These are phyloP conservation scores for Diplodia seriata DNA, from an alignment of 2,329 filamentous ascomycete genomes.

Conservation along the genomic window DNA sequence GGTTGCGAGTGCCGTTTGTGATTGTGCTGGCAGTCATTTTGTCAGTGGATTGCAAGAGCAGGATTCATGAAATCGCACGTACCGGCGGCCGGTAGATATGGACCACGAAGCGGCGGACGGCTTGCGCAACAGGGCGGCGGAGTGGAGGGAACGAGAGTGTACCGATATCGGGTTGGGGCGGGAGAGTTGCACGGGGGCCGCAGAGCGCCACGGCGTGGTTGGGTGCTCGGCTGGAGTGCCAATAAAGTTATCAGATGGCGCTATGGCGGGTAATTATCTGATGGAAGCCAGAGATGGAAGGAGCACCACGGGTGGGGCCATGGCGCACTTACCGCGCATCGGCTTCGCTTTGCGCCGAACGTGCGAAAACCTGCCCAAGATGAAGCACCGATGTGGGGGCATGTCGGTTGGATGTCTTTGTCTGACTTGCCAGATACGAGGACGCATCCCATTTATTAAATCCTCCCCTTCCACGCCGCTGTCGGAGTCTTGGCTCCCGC, in stretches of 20 bases:
- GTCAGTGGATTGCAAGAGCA: neutral
- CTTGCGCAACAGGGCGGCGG: neutral
- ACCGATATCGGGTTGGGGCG: conserved; percentile 14
- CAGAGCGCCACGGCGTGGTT: neutral
- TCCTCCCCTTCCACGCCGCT: neutral
- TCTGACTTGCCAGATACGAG: neutral
- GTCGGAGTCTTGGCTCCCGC: neutral
- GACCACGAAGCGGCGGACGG: neutral
- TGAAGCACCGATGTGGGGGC: neutral
- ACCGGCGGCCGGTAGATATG: conserved; percentile 6
- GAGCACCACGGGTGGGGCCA: neutral
- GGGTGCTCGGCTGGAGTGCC: conserved; percentile 11
- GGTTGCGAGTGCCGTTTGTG: conserved; percentile 11
- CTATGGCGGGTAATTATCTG: conserved; percentile 24
- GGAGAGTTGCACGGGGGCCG: neutral
- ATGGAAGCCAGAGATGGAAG: neutral
- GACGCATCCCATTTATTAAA: neutral
- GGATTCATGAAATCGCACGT: neutral
- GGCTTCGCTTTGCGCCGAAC: neutral
- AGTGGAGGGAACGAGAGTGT: neutral
- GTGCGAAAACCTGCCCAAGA: neutral
- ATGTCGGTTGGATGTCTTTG: neutral
- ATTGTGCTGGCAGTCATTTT: conserved; percentile 1
- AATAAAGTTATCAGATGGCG: conserved; percentile 30
- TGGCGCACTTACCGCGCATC: neutral